Percentiles rank a stretch among this genome's conserved stretches.
Evolutionary conservation across 495 filamentous ascomycete species (phyloP).

Genomic region (Neurospora discreta): DNA sequence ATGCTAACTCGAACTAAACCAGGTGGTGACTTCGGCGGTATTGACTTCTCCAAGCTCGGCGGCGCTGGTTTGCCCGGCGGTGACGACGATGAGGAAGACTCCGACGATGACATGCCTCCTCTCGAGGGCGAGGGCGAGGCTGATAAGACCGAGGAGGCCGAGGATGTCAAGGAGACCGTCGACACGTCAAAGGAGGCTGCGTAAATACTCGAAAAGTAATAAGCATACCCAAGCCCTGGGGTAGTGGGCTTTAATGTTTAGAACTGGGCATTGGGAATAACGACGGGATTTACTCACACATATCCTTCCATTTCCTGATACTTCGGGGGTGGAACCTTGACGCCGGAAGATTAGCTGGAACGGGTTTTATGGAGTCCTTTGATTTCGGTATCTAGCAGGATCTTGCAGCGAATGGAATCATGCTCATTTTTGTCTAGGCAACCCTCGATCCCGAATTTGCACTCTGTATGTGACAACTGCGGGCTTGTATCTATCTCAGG

Average conservation of each 20-base stretch:
- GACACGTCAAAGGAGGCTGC: slow-evolving; percentile 15
- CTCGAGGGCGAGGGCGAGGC: slow-evolving; percentile 34
- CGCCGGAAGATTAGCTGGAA: neutral
- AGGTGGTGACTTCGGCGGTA: slow-evolving; percentile 53
- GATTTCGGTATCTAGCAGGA: neutral
- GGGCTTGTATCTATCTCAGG: neutral
- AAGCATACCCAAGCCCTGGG: neutral
- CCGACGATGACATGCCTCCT: slow-evolving; percentile 31
- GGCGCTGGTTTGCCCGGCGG: slow-evolving; percentile 40
- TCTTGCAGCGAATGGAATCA: neutral
- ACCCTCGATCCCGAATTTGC: neutral
- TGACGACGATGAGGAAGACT: slow-evolving; percentile 49
- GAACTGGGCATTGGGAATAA: neutral
- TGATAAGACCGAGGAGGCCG: slow-evolving; percentile 26
- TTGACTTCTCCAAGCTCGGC: slow-evolving; percentile 91
- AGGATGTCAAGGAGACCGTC: slow-evolving; percentile 20
- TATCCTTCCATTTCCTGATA: neutral
- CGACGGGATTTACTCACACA: neutral
- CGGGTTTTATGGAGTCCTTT: neutral
- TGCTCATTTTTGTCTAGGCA: neutral
- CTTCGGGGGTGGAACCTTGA: neutral
- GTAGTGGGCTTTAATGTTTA: neutral
- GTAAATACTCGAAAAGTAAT: slow-evolving; percentile 7
- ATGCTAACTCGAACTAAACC: slow-evolving; percentile 5
- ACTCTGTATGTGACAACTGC: neutral